These are phyloP conservation scores for Agapanthus africanus DNA, from an alignment of 106 monocot genomes.

Conservation along the genomic window DNA sequence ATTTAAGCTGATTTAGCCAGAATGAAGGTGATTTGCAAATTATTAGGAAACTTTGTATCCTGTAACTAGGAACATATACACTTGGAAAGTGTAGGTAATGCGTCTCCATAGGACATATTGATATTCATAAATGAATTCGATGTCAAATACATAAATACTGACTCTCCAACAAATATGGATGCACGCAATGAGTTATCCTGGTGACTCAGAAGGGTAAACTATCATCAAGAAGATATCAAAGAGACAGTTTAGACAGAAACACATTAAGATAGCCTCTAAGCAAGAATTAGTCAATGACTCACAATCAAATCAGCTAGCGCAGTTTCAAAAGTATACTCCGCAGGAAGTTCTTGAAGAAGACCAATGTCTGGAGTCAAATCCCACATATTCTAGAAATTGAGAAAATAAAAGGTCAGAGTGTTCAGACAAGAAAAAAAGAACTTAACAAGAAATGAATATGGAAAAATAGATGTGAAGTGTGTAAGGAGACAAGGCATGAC, in stretches of 20 bases:
- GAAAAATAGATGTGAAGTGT: neutral
- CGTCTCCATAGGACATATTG: no score
- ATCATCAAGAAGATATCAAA: neutral
- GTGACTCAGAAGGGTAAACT: neutral
- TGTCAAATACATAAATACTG: no score
- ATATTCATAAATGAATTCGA: no score
- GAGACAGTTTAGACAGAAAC: neutral
- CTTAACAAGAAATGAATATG: no score
- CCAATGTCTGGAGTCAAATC: constrained; percentile 36
- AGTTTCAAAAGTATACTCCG: constrained; percentile 34
- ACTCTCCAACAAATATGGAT: no score
- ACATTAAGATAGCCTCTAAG: neutral
- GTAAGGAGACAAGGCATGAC: neutral
- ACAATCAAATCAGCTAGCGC: constrained; percentile 39
- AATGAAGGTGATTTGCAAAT: neutral
- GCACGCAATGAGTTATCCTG: constrained; percentile 39
- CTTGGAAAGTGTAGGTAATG: no score
- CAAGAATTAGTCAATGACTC: neutral
- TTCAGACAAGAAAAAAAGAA: neutral
- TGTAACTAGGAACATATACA: no score
- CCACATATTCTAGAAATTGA: constrained; percentile 36
- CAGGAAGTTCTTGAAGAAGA: constrained; percentile 29
- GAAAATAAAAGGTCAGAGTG: neutral
- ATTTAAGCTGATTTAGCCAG: neutral
- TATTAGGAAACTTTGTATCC: no score